Percentiles rank a stretch among this genome's conserved stretches.
Conservation (phyloP, 1,284 basidiomycete genomes). For the Gomphus sp. region DNA sequence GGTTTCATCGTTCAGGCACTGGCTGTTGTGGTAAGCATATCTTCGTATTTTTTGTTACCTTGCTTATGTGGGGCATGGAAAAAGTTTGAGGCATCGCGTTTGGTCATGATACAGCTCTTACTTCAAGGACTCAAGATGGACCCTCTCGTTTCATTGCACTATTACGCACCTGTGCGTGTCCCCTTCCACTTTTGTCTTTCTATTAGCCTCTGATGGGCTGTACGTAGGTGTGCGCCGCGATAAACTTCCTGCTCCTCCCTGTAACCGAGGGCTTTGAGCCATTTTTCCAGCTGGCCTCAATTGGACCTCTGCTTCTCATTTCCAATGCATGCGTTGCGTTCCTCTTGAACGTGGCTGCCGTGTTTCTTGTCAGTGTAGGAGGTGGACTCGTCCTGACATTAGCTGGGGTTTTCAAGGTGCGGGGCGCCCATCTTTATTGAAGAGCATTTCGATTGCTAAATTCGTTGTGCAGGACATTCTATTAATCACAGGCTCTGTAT, state of each 20-base stretch:
- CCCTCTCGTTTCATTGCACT: constrained; percentile 91
- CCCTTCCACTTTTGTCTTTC: neutral
- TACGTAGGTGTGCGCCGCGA: constrained; percentile 66
- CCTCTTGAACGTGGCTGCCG: constrained; percentile 86
- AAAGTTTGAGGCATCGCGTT: constrained; percentile 80
- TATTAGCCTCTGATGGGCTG: constrained; percentile 6
- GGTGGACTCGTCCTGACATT: constrained; percentile 87
- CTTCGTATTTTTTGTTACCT: constrained; percentile 2
- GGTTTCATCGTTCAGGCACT: constrained; percentile 83
- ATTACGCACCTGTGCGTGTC: constrained; percentile 71
- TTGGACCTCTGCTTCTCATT: constrained; percentile 74
- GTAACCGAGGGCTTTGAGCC: constrained; percentile 88
- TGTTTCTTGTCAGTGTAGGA: constrained; percentile 87
- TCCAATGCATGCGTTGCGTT: constrained; percentile 88
- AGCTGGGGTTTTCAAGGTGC: constrained; percentile 88
- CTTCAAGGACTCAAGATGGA: constrained; percentile 97
- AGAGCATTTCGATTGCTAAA: neutral
- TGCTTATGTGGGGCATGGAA: constrained; percentile 11
- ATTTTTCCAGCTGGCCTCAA: constrained; percentile 60
- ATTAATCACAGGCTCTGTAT: constrained; percentile 82
- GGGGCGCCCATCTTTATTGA: constrained; percentile 11
- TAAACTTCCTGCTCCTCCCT: constrained; percentile 80
- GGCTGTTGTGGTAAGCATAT: constrained; percentile 58
- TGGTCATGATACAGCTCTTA: constrained; percentile 95
- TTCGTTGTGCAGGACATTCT: constrained; percentile 67